Conservation (phyloP, 163 green algal species). For the Prototheca cutis region DNA sequence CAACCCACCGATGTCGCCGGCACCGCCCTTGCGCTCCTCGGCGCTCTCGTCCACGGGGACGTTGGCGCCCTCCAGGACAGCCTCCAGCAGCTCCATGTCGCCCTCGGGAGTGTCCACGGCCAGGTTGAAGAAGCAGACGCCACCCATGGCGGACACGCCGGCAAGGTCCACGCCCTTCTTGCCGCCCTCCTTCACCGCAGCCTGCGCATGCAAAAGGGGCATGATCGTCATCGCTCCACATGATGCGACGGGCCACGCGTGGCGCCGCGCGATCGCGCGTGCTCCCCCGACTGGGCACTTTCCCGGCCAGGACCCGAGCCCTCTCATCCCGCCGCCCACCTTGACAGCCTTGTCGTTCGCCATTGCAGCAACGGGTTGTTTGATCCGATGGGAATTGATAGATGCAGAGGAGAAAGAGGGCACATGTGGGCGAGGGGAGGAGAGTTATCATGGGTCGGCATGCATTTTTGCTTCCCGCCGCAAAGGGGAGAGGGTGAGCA, state of each 20-base stretch:
- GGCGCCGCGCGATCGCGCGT: too few species aligned
- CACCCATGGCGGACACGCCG: conserved; percentile 60
- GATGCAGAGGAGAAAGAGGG: too few species aligned
- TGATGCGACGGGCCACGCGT: too few species aligned
- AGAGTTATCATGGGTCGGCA: too few species aligned
- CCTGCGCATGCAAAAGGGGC: conserved; percentile 1
- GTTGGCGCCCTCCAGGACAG: conserved; percentile 64
- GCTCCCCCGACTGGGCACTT: too few species aligned
- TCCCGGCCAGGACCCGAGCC: too few species aligned
- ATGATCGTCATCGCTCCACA: not conserved
- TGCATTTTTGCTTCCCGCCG: too few species aligned
- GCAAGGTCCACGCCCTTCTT: conserved; percentile 53
- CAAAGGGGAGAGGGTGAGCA: too few species aligned
- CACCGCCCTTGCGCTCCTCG: conserved; percentile 76
- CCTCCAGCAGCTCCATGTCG: conserved; percentile 53
- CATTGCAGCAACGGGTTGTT: too few species aligned
- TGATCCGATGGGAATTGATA: too few species aligned
- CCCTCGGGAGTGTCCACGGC: conserved; percentile 55
- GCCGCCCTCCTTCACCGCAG: conserved; percentile 50
- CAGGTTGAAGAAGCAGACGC: conserved; percentile 48
- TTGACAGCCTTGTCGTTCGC: not conserved
- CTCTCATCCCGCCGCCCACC: not conserved
- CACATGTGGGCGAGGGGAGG: too few species aligned
- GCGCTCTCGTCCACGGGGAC: conserved; percentile 58
- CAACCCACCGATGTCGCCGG: conserved; percentile 30